A percentile compares a stretch with the other conserved stretches of the same genome.
These are phyloP conservation scores for Hordeum pubiflorum DNA, from an alignment of 202 grass and related monocot species.

Conservation along the genomic window DNA sequence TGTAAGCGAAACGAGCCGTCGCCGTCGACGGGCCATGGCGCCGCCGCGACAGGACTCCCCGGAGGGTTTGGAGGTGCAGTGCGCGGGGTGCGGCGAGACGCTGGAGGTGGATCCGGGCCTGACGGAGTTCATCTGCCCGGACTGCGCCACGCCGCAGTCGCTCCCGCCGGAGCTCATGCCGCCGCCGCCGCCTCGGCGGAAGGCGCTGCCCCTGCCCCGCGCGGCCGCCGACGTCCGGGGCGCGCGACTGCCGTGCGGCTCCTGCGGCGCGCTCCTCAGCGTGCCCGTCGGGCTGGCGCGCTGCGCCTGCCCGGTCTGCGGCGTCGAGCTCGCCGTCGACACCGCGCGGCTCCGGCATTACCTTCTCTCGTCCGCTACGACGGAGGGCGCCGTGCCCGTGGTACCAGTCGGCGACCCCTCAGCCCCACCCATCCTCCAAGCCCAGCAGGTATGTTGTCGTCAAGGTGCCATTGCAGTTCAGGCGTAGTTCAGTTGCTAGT, in stretches of 20 bases:
- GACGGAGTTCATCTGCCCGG: slow-evolving; percentile 57
- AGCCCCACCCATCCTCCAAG: slow-evolving; percentile 9
- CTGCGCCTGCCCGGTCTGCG: slow-evolving; percentile 42
- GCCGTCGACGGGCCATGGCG: neutral
- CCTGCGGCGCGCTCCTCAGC: slow-evolving; percentile 40
- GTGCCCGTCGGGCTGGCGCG: slow-evolving; percentile 38
- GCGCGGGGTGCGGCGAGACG: slow-evolving; percentile 38
- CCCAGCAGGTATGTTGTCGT: neutral
- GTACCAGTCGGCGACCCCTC: slow-evolving; percentile 5
- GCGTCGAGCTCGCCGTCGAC: slow-evolving; percentile 42
- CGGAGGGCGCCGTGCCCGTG: slow-evolving; percentile 18
- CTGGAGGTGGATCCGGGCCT: slow-evolving; percentile 50
- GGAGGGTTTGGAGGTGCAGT: slow-evolving; percentile 29
- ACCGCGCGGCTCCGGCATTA: slow-evolving; percentile 30
- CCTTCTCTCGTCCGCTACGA: slow-evolving; percentile 21
- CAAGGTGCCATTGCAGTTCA: neutral
- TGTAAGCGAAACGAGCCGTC: neutral
- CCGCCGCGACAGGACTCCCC: neutral
- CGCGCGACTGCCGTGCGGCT: slow-evolving; percentile 39
- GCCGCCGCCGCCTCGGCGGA: slow-evolving; percentile 27
- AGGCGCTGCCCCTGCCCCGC: slow-evolving; percentile 40
- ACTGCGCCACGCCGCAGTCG: slow-evolving; percentile 41
- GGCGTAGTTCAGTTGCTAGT: neutral
- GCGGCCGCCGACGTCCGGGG: slow-evolving; percentile 14
- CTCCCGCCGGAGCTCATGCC: slow-evolving; percentile 48